Evolutionary conservation across 2,329 filamentous ascomycete species (phyloP), one percentile per base, ranked within the genome.

Genomic region (Penicillium sp.): DNA sequence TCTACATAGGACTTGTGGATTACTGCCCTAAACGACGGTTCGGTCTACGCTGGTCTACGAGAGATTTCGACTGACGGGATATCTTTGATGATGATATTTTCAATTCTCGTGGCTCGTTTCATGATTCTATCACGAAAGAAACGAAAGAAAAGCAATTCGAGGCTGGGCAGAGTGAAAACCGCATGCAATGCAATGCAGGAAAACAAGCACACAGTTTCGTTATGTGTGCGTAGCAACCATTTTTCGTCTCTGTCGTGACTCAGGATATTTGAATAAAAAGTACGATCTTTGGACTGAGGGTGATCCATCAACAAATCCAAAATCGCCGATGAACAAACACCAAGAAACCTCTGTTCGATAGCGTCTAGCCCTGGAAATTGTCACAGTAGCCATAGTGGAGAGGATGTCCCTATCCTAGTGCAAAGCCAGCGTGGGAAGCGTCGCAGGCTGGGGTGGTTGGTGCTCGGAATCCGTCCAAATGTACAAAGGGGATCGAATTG

Each of bases 71-170:
- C 4, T 31, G 11, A 6, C 3, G 10, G 29, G 10, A 38, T 10
- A 3, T 42, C 29, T 43, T 21, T 50, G 39, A 40, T 22, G 39
- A 40, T 22, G 31, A 52, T 52, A 60, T 64, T 67, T 70, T 67
- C 54, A 61, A 66, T 70, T 71, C 51, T 67, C 66, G 59, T 71
- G 62, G 66, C 65, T 63, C 59, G 64, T 56, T 61, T 67, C 66
- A 65, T 69, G 57, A 65, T 51, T 71, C 62, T 70, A 71, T 71
- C 64, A 70, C 67, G 58, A 63, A 65, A 60, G 56, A 64, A 27
- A 64, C 58, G 57, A 60, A 64, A 61, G 54, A 54, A 65, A 63
- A 64, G 57, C 57, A 64, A 61, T 51, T 58, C 29, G 55, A 62
- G 54, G 59, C 62, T 61, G 61, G 59, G 60, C 67, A 71, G 66